Percentiles rank a stretch among this genome's conserved stretches.
phyloP scores from a whole-genome alignment of 1,139 yeast genomes.

The Saccharomycopsis hybrid region DNA sequence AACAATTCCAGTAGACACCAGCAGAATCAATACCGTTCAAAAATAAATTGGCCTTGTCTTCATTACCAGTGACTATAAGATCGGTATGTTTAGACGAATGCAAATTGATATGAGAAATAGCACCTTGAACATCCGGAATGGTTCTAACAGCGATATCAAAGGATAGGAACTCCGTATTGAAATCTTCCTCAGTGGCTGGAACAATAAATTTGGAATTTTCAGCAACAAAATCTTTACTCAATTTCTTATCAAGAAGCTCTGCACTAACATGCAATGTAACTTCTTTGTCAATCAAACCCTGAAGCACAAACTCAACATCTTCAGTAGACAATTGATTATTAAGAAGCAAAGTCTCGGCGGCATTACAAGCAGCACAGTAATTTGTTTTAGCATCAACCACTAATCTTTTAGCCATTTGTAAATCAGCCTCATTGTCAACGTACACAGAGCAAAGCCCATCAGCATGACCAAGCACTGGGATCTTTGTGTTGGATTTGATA shows the following conservation, averaged over 20 bases:
- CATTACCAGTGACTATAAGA: slow-evolving; percentile 73
- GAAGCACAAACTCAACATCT: slow-evolving; percentile 39
- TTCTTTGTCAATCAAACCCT: slow-evolving; percentile 50
- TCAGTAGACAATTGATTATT: slow-evolving; percentile 44
- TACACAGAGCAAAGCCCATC: slow-evolving; percentile 94
- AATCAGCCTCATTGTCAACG: slow-evolving; percentile 69
- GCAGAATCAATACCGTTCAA: slow-evolving; percentile 87
- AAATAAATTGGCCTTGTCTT: slow-evolving; percentile 65
- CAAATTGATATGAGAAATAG: slow-evolving; percentile 73
- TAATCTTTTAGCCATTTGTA: slow-evolving; percentile 67
- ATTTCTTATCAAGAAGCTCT: slow-evolving; percentile 38
- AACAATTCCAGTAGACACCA: slow-evolving; percentile 98
- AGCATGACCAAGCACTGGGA: slow-evolving; percentile 97
- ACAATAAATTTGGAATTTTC: slow-evolving; percentile 30
- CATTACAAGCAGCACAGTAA: slow-evolving; percentile 98
- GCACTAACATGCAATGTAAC: slow-evolving; percentile 68
- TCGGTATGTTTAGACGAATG: slow-evolving; percentile 98
- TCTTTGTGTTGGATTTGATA: slow-evolving; percentile 82
- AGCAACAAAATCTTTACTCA: slow-evolving; percentile 27
- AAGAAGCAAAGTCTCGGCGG: slow-evolving; percentile 79
- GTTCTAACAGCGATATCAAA: slow-evolving; percentile 71
- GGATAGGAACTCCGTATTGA: slow-evolving; percentile 76
- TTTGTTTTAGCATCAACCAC: slow-evolving; percentile 86
- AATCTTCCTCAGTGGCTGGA: slow-evolving; percentile 51
- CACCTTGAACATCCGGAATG: slow-evolving; percentile 54